Conservation (phyloP, 2,329 filamentous ascomycete species). For the Xylaria sp. region DNA sequence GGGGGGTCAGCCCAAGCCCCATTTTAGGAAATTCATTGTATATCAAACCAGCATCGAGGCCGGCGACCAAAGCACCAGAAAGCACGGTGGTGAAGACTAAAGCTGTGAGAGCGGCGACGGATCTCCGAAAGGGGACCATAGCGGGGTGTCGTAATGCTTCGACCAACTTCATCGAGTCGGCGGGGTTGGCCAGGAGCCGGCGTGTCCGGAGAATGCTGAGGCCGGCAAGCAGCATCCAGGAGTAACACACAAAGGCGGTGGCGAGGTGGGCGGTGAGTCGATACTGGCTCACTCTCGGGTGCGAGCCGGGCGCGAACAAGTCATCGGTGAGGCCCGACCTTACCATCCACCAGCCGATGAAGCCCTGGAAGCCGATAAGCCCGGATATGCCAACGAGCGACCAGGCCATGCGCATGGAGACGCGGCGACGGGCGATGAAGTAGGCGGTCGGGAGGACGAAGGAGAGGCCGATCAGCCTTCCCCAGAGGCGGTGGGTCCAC, state of each 20-base stretch:
- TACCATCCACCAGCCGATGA: slow-evolving; percentile 99
- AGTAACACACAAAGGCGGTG: slow-evolving; percentile 91
- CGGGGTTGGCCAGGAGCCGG: slow-evolving; percentile 74
- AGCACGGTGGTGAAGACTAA: slow-evolving; percentile 91
- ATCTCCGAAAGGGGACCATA: slow-evolving; percentile 78
- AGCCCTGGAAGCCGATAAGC: slow-evolving; percentile 93
- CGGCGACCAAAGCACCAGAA: slow-evolving; percentile 93
- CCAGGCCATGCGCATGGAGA: slow-evolving; percentile 80
- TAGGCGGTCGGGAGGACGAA: slow-evolving; percentile 90
- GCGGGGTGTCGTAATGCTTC: slow-evolving; percentile 71
- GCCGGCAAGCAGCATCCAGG: slow-evolving; percentile 92
- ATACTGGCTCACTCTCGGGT: slow-evolving; percentile 95
- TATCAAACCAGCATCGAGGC: slow-evolving; percentile 94
- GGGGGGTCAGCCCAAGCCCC: slow-evolving; percentile 85
- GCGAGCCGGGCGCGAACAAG: slow-evolving; percentile 88
- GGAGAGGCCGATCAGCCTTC: slow-evolving; percentile 87
- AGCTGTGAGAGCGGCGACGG: slow-evolving; percentile 74
- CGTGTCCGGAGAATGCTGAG: slow-evolving; percentile 84
- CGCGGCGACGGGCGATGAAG: slow-evolving; percentile 83
- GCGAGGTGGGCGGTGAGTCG: slow-evolving; percentile 88
- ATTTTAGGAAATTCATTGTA: slow-evolving; percentile 99
- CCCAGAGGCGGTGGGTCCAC: slow-evolving; percentile 96
- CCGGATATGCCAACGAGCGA: slow-evolving; percentile 85
- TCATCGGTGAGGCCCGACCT: slow-evolving; percentile 96
- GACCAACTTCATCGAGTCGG: slow-evolving; percentile 69